Base-by-base conservation (phyloP, 2,329 filamentous ascomycete genomes). In the Aureobasidium sp. region DNA sequence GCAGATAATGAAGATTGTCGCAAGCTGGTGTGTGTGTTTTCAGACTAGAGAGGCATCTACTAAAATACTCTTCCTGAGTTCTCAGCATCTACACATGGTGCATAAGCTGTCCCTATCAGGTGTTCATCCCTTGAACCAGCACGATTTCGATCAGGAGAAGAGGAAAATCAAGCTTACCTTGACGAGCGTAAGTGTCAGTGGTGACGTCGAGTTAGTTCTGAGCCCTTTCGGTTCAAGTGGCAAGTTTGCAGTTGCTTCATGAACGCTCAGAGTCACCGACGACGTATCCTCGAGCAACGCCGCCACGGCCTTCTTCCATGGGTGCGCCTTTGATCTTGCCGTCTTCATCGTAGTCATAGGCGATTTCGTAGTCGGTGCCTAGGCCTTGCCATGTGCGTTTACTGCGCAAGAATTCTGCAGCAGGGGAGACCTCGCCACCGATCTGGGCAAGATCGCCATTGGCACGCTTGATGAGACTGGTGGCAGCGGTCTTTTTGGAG, bases 71-170 rank as follows among this genome's bases (percentile, higher is more conserved):
- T 91, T 87, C 87, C 88, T 87, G 53, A 85, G 91, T 81, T 73
- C 69, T 85, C 89, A 92, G 95, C 92, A 97, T 81, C 81, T 91
- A 89, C 90, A 79, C 25, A 61, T 60, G 71, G 76, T 81, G 89
- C 89, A 93, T 97, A 89, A 91, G 93, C 86, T 97, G 94, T 97
- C 94, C 94, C 94, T 97, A 97, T 97, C 94, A 85, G 89, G 89
- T 84, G 80, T 90, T 97, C 93, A 97, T 97, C 94, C 94, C 93
- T 84, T 51, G 64, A 52, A 65, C 41, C 44, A 37, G 47, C 37
- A 22, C n/a, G 27, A 3, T 52, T 44, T n/a, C 9, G 3, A 11
- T 17, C 62, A 65, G 66, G 56, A 62, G 62, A 67, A 66, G 64
- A 61, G 67, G 61, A 53, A 22, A 44, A 77, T 90, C 51, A 39